A percentile compares a stretch with the other conserved stretches of the same genome.
Conservation (phyloP, 225 moss, liverwort and hornwort species). For the Pseudisothecium myosuroides region DNA sequence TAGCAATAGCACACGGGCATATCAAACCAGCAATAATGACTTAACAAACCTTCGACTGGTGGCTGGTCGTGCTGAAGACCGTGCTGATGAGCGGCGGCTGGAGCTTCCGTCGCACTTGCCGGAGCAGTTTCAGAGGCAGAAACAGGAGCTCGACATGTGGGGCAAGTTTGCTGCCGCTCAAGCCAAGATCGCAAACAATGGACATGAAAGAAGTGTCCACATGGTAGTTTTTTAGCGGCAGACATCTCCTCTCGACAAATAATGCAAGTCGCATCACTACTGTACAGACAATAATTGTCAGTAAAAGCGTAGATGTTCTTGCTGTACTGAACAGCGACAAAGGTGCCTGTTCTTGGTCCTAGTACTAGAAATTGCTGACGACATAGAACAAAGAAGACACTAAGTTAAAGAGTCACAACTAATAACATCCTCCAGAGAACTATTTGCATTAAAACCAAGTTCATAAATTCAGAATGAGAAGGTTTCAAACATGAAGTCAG, state of each 20-base stretch:
- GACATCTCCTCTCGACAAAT: slow-evolving; percentile 99
- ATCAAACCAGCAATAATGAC: neutral
- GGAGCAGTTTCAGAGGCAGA: slow-evolving; percentile 62
- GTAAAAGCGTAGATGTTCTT: neutral
- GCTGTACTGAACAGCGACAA: neutral
- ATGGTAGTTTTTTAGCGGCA: slow-evolving; percentile 94
- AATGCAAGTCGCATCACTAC: slow-evolving; percentile 98
- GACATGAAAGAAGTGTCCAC: slow-evolving; percentile 99
- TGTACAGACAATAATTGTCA: slow-evolving; percentile 23
- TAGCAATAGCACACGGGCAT: neutral
- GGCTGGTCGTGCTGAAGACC: slow-evolving; percentile 63
- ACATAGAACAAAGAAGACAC: neutral
- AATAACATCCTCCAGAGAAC: neutral
- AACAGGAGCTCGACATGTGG: slow-evolving; percentile 94
- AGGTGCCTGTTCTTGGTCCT: neutral
- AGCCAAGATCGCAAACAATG: slow-evolving; percentile 99
- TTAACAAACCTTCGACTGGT: slow-evolving; percentile 30
- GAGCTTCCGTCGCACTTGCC: slow-evolving; percentile 35
- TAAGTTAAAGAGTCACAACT: neutral
- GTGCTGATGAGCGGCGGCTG: slow-evolving; percentile 44
- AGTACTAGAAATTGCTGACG: neutral
- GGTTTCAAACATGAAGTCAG: neutral
- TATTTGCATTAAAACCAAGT: neutral
- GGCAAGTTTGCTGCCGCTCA: slow-evolving; percentile 99
- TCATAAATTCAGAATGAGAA: neutral